Evolutionary conservation across 2,329 filamentous ascomycete genomes (phyloP), one percentile per base, ranked within the genome.

Genomic region (Fusarium redolens): DNA sequence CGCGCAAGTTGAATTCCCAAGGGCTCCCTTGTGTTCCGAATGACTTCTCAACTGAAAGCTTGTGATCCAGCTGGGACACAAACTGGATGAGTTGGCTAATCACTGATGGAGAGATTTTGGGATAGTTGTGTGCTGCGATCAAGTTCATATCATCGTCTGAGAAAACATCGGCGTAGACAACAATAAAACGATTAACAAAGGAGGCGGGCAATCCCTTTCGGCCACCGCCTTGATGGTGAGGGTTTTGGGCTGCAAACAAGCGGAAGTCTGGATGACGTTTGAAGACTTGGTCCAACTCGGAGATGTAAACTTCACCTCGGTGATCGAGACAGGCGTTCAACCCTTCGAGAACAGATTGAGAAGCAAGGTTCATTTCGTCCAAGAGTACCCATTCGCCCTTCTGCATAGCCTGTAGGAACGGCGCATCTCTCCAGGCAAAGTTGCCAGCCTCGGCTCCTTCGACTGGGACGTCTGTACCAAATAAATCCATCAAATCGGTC

Each of bases 341-440:
- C 71, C 96, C 97, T 83, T 99, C 96, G 2, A 99, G 88, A 4
- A 99, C 95, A 8, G 96, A 97, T 80, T 99, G 96, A 1, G 96
- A 98, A 3, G 97, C 96, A 71, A 99, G 84, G 78, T 99, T 99
- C 96, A 99, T 99, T 85, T 99, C 96, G 78, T 99, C 96, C 1
- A 99, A 87, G 33, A 99, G 86, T 15, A 99, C 96, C 96, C 96
- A 99, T 76, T 97, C 93, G 33, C 96, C 96, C 65, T 90, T 93
- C 79, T 98, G 96, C 96, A 99, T 98, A 0, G 96, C 96, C 79
- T 94, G 93, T 25, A 99, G 85, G 79, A 99, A 98, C 2, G 96
- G 95, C 1, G 96, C 96, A 80, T 99, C 96, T 75, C 95, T 90
- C 96, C 96, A 99, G 3, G 93, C 92, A 79, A 99, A 99, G 67